Conservation (phyloP, 2,329 filamentous ascomycete genomes). For the Colletotrichum filicis region DNA sequence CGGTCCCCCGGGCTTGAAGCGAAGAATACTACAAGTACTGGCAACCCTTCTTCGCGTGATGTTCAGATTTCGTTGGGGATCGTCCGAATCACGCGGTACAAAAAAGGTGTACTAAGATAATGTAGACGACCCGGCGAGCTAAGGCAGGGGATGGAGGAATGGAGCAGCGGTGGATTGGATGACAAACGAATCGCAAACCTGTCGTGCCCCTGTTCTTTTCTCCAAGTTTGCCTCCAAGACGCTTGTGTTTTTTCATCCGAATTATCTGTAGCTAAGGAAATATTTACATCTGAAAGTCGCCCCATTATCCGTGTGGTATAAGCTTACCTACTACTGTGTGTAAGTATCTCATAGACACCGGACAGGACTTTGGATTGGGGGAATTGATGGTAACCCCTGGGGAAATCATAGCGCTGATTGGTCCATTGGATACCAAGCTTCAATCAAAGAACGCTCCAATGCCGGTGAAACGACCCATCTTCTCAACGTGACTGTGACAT, state of each 20-base stretch:
- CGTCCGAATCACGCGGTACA: neutral
- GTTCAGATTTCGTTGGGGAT: constrained; percentile 3
- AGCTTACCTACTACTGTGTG: too few species aligned
- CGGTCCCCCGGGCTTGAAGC: neutral
- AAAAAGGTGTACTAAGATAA: neutral
- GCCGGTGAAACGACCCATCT: neutral
- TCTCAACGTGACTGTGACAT: neutral
- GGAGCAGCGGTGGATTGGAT: neutral
- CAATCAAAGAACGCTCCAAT: neutral
- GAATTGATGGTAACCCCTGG: neutral
- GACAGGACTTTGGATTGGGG: neutral
- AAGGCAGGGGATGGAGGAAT: neutral
- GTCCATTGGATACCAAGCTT: neutral
- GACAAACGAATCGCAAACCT: neutral
- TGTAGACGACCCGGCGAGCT: neutral
- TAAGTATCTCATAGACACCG: neutral
- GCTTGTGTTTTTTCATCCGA: neutral
- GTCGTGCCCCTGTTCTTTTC: neutral
- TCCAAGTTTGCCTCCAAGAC: neutral
- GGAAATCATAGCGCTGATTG: neutral
- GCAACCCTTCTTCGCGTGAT: neutral
- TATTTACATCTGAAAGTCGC: too few species aligned
- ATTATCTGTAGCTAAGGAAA: neutral
- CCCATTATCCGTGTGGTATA: too few species aligned
- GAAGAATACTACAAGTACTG: neutral